phyloP scores from a whole-genome alignment of 2,329 filamentous ascomycete species.

The Aspergillus niger region DNA sequence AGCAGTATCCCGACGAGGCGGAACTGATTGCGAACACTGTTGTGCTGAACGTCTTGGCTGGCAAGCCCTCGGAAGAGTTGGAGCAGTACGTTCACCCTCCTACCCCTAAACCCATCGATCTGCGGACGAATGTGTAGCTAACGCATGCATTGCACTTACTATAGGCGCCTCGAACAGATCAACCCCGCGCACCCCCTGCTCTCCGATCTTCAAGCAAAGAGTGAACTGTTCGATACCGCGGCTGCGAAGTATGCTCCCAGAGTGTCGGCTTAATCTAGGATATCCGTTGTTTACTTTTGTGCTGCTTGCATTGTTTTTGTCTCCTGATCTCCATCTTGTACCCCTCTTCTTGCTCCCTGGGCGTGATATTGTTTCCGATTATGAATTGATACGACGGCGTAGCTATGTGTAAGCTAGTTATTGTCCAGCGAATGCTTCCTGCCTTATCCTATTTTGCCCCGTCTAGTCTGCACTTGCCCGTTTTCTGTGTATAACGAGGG shows the following conservation, averaged over 20 bases:
- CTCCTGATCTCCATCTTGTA: constrained; percentile 10
- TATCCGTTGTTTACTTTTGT: neutral
- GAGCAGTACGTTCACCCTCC: constrained; percentile 55
- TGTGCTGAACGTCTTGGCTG: constrained; percentile 75
- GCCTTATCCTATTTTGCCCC: no score
- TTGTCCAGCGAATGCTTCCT: constrained; percentile 13
- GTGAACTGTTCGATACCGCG: constrained; percentile 80
- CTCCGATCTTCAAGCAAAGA: constrained; percentile 79
- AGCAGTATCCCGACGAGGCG: constrained; percentile 69
- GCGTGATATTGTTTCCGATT: constrained; percentile 18
- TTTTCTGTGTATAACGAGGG: no score
- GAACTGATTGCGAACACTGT: constrained; percentile 81
- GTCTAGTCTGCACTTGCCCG: neutral
- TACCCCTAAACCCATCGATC: no score
- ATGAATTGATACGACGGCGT: constrained; percentile 26
- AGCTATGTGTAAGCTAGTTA: constrained; percentile 18
- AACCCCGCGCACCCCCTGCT: constrained; percentile 72
- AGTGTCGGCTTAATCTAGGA: constrained; percentile 50
- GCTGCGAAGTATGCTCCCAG: constrained; percentile 85
- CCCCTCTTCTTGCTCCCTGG: constrained; percentile 15
- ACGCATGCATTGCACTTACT: neutral
- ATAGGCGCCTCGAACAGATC: constrained; percentile 49
- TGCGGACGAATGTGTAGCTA: neutral
- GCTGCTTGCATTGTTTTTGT: neutral
- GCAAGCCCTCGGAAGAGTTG: constrained; percentile 68